Percentiles rank a stretch among this genome's conserved stretches.
phyloP scores from a whole-genome alignment of 2,329 filamentous ascomycete genomes.

The Pleomassaria siparia region DNA sequence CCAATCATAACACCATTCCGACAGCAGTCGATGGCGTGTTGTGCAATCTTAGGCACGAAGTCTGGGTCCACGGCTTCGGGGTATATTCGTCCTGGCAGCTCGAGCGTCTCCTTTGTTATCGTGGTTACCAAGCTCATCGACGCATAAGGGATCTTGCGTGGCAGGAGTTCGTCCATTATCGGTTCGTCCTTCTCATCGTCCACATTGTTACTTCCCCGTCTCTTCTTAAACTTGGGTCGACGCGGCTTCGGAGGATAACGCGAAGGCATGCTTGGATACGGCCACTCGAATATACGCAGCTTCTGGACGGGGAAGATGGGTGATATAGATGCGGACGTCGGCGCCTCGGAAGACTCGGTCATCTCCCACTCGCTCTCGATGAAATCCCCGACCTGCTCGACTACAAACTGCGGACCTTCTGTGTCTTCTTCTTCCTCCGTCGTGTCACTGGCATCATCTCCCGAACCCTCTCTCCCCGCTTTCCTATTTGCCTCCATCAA shows the following conservation, averaged over 20 bases:
- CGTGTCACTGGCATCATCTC: conserved; percentile 8
- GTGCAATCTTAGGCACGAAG: conserved; percentile 24
- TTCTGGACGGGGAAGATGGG: conserved; percentile 15
- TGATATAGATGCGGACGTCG: neutral
- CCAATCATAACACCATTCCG: conserved; percentile 28
- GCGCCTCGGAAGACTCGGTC: conserved; percentile 1
- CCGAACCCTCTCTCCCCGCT: conserved; percentile 6
- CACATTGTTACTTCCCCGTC: too few species aligned
- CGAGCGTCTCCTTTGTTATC: conserved; percentile 21
- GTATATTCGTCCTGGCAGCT: conserved; percentile 25
- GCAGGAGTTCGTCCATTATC: conserved; percentile 9
- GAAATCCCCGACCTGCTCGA: neutral
- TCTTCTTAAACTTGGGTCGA: too few species aligned
- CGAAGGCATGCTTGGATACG: conserved; percentile 15
- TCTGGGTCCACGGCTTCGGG: conserved; percentile 18
- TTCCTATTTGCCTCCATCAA: conserved; percentile 13
- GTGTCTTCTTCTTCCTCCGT: conserved; percentile 6
- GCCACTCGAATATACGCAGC: conserved; percentile 33
- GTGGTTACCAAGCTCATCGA: conserved; percentile 27
- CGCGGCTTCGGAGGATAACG: neutral
- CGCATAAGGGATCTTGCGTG: conserved; percentile 22
- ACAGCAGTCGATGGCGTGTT: conserved; percentile 16
- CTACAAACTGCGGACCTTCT: neutral
- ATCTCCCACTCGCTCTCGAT: conserved; percentile 15
- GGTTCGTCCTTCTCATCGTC: neutral